phyloP scores from a whole-genome alignment of 352 stramenopile species.

The Pythium chondricola region DNA sequence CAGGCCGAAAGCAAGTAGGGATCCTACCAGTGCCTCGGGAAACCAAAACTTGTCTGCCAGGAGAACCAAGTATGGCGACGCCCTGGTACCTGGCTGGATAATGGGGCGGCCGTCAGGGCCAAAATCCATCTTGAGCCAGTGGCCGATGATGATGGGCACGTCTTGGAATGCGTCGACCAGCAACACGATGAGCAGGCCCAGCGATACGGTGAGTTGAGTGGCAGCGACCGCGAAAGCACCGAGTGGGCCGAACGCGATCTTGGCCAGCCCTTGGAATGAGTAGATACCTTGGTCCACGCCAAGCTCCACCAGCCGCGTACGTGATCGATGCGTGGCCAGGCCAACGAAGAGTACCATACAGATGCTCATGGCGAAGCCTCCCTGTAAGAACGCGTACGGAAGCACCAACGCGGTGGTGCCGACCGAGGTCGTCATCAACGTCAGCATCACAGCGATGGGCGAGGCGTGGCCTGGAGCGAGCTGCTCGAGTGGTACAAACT shows the following conservation, averaged over 20 bases:
- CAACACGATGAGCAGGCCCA: constrained; percentile 33
- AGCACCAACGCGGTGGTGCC: constrained; percentile 29
- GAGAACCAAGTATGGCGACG: constrained; percentile 16
- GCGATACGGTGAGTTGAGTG: constrained; percentile 29
- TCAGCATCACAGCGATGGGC: constrained; percentile 22
- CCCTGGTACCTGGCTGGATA: constrained; percentile 7
- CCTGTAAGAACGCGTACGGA: constrained; percentile 37
- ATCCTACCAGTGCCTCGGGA: constrained; percentile 28
- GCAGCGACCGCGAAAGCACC: constrained; percentile 23
- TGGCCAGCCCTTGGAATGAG: constrained; percentile 42
- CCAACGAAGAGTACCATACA: constrained; percentile 28
- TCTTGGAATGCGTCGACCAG: constrained; percentile 40
- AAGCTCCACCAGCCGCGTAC: constrained; percentile 34
- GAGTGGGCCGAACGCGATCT: constrained; percentile 30
- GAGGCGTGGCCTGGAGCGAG: constrained; percentile 32
- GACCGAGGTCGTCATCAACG: constrained; percentile 28
- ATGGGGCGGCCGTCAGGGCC: constrained; percentile 18
- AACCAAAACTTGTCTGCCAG: constrained; percentile 30
- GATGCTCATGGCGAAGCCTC: constrained; percentile 36
- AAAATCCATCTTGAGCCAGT: constrained; percentile 30
- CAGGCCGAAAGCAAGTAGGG: no score
- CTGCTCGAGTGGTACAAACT: constrained; percentile 40
- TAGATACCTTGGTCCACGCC: constrained; percentile 44
- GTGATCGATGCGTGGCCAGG: constrained; percentile 21
- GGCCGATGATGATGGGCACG: constrained; percentile 28